Evolutionary conservation across 306 rosid species (phyloP), one percentile per base, ranked within the genome.

Genomic region (Geum urbanum): DNA sequence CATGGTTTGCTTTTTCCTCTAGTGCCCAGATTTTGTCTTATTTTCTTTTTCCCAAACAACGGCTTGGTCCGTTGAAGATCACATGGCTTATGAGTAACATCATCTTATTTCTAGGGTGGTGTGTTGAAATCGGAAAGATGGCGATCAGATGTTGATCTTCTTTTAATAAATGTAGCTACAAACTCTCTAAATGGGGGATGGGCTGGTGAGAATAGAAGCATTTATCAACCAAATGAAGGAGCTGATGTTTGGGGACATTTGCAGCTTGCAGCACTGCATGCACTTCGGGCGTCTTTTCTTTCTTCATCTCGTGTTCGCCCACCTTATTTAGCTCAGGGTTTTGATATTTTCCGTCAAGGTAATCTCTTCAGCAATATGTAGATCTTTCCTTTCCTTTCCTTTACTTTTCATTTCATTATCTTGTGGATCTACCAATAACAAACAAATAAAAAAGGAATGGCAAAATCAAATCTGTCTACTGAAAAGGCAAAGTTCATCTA

Each of bases 341-440:
- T 94, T 59, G 96, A 85, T 80, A 92, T 94, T 76, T 88, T 90
- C 67, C 81, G 78, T 10, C 83, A 77, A 84, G 98, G 98, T 94
- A 85, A 77, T 58, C 79, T 56, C 72, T 48, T 66, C 50, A 40
- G 49, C 48, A 60, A 48, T 35, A 41, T 68, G 39, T 46, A 41
- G 8, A 71, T 55, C 73, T 70, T 6, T 48, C 24, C 4, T 50
- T 6, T 48, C 24, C 4, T 50, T 49, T 32, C 2, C 37, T 32
- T 32, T 32, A 32, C 22, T 14, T 14, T 68, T 43, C 6, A 20
- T 6, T 43, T 60, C 7, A 27, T 48, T 45, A 27, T 56, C 53
- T 22, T 7, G 12, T 59, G 58, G 46, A 69, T 8, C 7, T 54
- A 14, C 53, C 15, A 3, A 14, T 35, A 40, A 8, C 72, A 56